Conservation (phyloP, 108 stramenopile species). For the Cylindrotheca closterium region DNA sequence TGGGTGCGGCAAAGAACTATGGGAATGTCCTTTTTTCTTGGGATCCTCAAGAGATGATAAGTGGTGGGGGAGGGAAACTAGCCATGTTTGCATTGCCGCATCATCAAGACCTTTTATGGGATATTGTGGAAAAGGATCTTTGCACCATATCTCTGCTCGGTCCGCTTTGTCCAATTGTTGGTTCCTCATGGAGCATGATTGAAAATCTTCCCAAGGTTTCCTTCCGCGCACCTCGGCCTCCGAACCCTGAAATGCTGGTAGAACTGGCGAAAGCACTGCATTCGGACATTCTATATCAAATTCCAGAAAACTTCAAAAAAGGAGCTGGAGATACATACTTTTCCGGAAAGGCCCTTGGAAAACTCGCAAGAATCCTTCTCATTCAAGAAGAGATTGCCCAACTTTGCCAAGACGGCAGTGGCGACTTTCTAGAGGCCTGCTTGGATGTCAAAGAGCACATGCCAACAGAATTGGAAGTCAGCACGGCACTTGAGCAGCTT, state of each 20-base stretch:
- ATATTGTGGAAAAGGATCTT: not conserved
- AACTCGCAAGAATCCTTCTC: constrained; percentile 79
- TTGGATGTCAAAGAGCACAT: constrained; percentile 25
- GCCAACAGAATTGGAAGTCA: constrained; percentile 50
- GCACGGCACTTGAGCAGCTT: constrained; percentile 49
- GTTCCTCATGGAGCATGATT: constrained; percentile 31
- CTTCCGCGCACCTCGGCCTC: constrained; percentile 64
- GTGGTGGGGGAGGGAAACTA: constrained; percentile 6
- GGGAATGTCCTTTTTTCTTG: constrained; percentile 40
- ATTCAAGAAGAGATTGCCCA: constrained; percentile 73
- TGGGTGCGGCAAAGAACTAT: constrained; percentile 5
- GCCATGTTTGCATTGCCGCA: constrained; percentile 80
- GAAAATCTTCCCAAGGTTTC: constrained; percentile 35
- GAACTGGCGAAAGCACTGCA: constrained; percentile 46
- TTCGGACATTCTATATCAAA: constrained; percentile 47
- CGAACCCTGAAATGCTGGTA: constrained; percentile 34
- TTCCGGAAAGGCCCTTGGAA: constrained; percentile 86
- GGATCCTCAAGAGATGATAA: constrained; percentile 30
- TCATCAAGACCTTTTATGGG: constrained; percentile 49
- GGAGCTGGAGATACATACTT: constrained; percentile 96
- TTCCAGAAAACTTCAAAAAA: constrained; percentile 73
- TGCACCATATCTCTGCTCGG: constrained; percentile 38
- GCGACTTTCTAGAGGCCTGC: constrained; percentile 41
- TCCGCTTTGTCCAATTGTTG: constrained; percentile 38
- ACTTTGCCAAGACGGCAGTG: constrained; percentile 24